Evolutionary conservation across 768 basidiomycete species (phyloP), one percentile per base, ranked within the genome.

Genomic region (Austroboletus eburneus): DNA sequence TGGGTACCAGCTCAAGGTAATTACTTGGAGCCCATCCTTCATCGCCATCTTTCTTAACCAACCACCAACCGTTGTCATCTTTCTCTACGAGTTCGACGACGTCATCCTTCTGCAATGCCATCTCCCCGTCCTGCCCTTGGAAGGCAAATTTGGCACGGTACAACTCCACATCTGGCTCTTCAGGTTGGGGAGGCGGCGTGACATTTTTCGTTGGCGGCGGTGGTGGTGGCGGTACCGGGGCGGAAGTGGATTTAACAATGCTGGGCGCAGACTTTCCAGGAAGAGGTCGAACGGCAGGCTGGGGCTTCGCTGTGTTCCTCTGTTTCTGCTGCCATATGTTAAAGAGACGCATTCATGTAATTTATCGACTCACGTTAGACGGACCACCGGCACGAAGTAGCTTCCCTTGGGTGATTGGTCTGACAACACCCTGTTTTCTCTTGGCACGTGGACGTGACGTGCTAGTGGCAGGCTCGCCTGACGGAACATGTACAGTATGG

Each of bases 1-100:
- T 79, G 16, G 83, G 82, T 5, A 85, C 78, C 27, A 86, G 75
- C 62, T 96, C 93, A 7, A 95, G 81, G 60, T 93, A 96, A 65
- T 91, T 93, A 55, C 85, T 83, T 2, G 96, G 96, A 17, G 94
- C 91, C 93, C 94, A 99, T 13, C 91, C 96, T 62, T 97, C 92
- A 16, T 71, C 68, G 3, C 78, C 78, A 43, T 75, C 77, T 67
- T 87, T 91, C 75, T 85, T 89, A 46, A 97, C 86, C 25, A 96
- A 75, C 95, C 96, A 98, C 96, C 96, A 99, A 3, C 95, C 96
- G 57, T 95, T 95, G 49, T 93, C 82, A 61, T 86, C 84, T 64
- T 96, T 92, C 71, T 95, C 85, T 25, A 93, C 73, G 17, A 98
- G 72, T 69, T 97, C 94, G 2, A 98, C 89, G 3, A 88, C 48